A percentile compares a stretch with the other conserved stretches of the same genome.
phyloP scores from a whole-genome alignment of 2,329 filamentous ascomycete species.

The Rhinocladiella mackenziei region DNA sequence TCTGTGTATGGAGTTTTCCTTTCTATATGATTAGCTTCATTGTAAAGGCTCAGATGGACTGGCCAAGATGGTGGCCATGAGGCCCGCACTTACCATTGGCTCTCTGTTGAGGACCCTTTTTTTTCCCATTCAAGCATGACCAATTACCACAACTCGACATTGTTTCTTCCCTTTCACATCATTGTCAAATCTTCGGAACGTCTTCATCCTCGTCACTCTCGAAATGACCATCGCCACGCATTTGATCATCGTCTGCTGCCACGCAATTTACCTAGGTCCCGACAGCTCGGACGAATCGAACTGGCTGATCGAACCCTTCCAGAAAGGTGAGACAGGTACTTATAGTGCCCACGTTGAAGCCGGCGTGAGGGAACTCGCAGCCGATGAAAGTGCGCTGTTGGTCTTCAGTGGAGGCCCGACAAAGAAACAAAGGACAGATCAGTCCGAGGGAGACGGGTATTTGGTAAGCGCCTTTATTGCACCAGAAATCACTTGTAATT shows the following conservation, averaged over 20 bases:
- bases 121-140: not conserved
- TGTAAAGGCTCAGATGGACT: no score
- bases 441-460: constrained; percentile 20
- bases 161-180: not conserved
- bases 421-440: constrained; percentile 11
- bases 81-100: no score
- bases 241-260: constrained; percentile 77
- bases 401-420: constrained; percentile 65
- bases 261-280: constrained; percentile 70
- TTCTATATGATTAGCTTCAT: no score
- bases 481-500: not conserved
- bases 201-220: not conserved
- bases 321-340: constrained; percentile 71
- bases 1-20: no score
- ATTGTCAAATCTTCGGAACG: no score
- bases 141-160: not conserved
- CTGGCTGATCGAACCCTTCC: constrained; percentile 71
- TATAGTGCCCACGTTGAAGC: constrained; percentile 72
- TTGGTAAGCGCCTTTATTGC: constrained; percentile 17
- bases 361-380: constrained; percentile 52
- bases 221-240: constrained; percentile 41
- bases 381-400: constrained; percentile 51
- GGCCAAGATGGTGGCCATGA: no score
- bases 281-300: constrained; percentile 14
- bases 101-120: not conserved